Evolutionary conservation across 75 land plant genomes (phyloP).

Genomic region (Sequoia sempervirens): DNA sequence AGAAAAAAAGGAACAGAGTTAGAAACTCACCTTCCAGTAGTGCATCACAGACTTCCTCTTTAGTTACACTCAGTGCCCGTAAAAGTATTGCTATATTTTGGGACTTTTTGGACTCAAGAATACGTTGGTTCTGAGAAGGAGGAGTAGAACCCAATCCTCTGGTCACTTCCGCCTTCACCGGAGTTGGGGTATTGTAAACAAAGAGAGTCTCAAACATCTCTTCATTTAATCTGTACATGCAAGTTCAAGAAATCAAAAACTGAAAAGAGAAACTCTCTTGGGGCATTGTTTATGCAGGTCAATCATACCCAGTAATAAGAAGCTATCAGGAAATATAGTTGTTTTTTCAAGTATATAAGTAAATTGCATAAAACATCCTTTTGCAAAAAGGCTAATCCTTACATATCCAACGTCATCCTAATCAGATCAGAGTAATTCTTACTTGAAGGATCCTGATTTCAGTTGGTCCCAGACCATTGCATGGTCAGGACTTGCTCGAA

Average conservation of each 20-base stretch:
- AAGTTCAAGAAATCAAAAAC: background rate
- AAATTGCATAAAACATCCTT: background rate
- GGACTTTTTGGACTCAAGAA: constrained; percentile 47
- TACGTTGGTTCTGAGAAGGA: constrained; percentile 13
- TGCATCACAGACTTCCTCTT: constrained; percentile 42
- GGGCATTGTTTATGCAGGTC: background rate
- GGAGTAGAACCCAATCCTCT: constrained; percentile 3
- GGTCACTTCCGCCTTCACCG: background rate
- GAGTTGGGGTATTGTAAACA: constrained; percentile 15
- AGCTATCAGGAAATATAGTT: background rate
- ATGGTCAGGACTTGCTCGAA: constrained; percentile 73
- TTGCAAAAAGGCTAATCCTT: background rate
- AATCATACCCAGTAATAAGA: background rate
- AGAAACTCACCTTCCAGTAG: constrained; percentile 29
- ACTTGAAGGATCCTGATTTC: constrained; percentile 88
- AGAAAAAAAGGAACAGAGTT: background rate
- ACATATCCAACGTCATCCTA: background rate
- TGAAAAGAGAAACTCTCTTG: background rate
- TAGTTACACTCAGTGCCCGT: constrained; percentile 37
- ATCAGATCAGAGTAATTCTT: constrained; percentile 29
- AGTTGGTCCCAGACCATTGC: constrained; percentile 98
- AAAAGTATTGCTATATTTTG: constrained; percentile 49
- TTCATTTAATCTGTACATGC: constrained; percentile 8
- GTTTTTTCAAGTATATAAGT: background rate
- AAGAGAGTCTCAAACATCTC: constrained; percentile 12